phyloP scores from a whole-genome alignment of 768 basidiomycete species.

The Clitopilus passeckerianus region DNA sequence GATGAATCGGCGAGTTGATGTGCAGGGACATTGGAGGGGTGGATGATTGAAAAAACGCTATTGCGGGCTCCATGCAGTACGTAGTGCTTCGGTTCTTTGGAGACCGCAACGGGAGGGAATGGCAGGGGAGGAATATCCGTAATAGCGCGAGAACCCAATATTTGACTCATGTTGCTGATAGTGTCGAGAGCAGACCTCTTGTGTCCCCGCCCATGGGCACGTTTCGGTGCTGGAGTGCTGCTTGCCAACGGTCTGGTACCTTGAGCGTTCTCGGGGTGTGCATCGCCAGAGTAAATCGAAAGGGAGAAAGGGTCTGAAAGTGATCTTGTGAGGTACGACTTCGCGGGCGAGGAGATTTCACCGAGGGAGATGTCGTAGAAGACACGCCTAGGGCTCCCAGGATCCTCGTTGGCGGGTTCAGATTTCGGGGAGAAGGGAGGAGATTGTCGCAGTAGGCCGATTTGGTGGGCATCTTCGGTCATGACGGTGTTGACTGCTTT shows the following conservation, averaged over 20 bases:
- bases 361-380: neutral
- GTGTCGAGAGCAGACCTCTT: constrained; percentile 8
- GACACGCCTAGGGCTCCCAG: neutral
- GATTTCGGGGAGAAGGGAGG: neutral
- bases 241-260: constrained; percentile 4
- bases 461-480: neutral
- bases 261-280: neutral
- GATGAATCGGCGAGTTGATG: neutral
- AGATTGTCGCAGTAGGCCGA: neutral
- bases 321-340: neutral
- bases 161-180: constrained; percentile 8
- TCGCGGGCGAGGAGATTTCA: neutral
- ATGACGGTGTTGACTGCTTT: neutral
- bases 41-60: too few species aligned
- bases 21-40: too few species aligned
- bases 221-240: constrained; percentile 7
- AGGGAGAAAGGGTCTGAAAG: neutral
- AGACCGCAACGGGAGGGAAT: neutral
- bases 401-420: neutral
- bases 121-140: neutral
- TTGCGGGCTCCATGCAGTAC: neutral
- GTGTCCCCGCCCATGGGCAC: constrained; percentile 7
- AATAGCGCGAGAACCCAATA: neutral
- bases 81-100: neutral
- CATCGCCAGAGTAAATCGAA: neutral